Evolutionary conservation across 306 rosid genomes (phyloP).

Genomic region (Adenanthera pavonina): DNA sequence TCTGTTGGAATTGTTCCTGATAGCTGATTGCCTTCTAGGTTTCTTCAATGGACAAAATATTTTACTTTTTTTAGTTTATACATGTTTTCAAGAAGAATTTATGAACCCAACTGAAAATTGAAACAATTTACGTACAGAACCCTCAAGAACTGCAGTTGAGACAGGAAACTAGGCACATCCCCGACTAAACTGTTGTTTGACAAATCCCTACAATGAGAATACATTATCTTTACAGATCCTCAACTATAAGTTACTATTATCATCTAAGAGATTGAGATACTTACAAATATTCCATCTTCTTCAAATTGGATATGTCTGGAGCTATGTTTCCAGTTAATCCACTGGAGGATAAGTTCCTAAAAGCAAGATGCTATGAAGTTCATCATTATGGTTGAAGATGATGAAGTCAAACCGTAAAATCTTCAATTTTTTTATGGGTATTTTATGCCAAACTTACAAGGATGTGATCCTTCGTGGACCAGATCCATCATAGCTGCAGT

Average conservation of each 20-base stretch:
- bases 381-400: slow-evolving; percentile 14
- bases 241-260: neutral
- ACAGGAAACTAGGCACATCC: slow-evolving; percentile 41
- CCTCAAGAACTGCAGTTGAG: slow-evolving; percentile 38
- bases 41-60: slow-evolving; percentile 37
- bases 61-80: neutral
- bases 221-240: neutral
- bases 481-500: slow-evolving; percentile 48
- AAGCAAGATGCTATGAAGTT: slow-evolving; percentile 23
- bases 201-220: slow-evolving; percentile 41
- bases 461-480: slow-evolving; percentile 36
- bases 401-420: neutral
- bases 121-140: slow-evolving; percentile 44
- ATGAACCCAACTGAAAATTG: neutral
- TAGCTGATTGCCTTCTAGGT: slow-evolving; percentile 48
- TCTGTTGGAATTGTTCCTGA: slow-evolving; percentile 46
- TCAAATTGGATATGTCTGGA: slow-evolving; percentile 40
- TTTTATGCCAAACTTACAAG: slow-evolving; percentile 38
- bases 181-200: slow-evolving; percentile 50
- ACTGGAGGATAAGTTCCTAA: slow-evolving; percentile 51
- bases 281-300: slow-evolving; percentile 46
- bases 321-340: slow-evolving; percentile 49
- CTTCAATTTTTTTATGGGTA: neutral
- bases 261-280: slow-evolving; percentile 29
- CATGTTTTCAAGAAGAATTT: neutral